These are phyloP conservation scores for Saccharomycopsis crataegensis DNA, from an alignment of 1,139 yeast species.

Conservation along the genomic window DNA sequence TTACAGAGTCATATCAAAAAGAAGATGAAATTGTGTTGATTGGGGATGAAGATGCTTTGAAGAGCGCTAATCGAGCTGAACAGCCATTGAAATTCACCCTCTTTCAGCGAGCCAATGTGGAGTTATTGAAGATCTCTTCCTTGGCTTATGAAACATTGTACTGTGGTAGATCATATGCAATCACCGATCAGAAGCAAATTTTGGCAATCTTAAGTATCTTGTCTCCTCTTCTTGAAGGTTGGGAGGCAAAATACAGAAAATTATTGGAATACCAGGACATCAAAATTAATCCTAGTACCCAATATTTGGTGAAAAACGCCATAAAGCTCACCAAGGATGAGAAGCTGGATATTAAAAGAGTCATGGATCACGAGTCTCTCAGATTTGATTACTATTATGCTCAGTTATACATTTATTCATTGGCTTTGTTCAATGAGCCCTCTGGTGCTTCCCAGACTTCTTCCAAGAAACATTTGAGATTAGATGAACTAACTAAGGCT, in stretches of 20 bases:
- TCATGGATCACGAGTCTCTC: slow-evolving; percentile 62
- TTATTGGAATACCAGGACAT: slow-evolving; percentile 36
- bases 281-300: slow-evolving; percentile 22
- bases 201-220: slow-evolving; percentile 64
- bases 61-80: slow-evolving; percentile 19
- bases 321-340: neutral
- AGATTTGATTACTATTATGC: slow-evolving; percentile 81
- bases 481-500: slow-evolving; percentile 66
- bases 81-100: slow-evolving; percentile 40
- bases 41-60: slow-evolving; percentile 27
- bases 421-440: slow-evolving; percentile 46
- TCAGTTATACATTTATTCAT: slow-evolving; percentile 71
- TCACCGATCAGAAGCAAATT: slow-evolving; percentile 54
- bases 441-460: slow-evolving; percentile 3
- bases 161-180: slow-evolving; percentile 42
- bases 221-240: slow-evolving; percentile 68
- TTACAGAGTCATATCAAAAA: slow-evolving; percentile 25
- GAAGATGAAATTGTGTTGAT: slow-evolving; percentile 28
- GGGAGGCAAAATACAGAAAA: slow-evolving; percentile 61
- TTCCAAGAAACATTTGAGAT: slow-evolving; percentile 34
- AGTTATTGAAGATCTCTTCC: slow-evolving; percentile 68
- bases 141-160: slow-evolving; percentile 81
- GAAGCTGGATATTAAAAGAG: slow-evolving; percentile 25
- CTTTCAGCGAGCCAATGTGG: slow-evolving; percentile 73
- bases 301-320: slow-evolving; percentile 6